Base-by-base conservation (phyloP, 257 asterid species). In the Solanum lycopersicoides region DNA sequence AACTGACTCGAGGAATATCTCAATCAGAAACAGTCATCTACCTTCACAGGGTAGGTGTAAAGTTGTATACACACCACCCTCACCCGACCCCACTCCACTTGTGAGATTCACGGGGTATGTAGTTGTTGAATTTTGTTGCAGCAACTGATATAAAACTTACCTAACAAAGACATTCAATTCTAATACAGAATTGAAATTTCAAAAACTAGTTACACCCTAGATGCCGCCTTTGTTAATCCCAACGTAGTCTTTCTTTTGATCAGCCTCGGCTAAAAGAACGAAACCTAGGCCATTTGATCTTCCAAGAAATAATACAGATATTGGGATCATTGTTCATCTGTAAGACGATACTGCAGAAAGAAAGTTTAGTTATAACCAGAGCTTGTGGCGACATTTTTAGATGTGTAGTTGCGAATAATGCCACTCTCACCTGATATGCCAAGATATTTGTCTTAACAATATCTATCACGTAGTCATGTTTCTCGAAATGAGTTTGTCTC, bases 401-500 rank as follows among this genome's bases (percentile, higher is more conserved):
- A 28, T 4, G 8, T 76, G 85, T 3, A 28, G 65, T 18, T 13
- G 60, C 39, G 69, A 71, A 3, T 69, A 41, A 23, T 20, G 60
- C 39, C 44, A 42, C 50, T 20, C 47, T 42, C 32, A 37, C 84
- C 50, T 73, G 59, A 37, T 39, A 68, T 4, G 71, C 21, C 1
- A 74, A 34, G 28, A 45, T 80, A 28, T 80, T 63, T 39, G 10
- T 47, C 25, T 9, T 12, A 20, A 59, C 69, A 82, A 86, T n/a
- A 47, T 53, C n/a, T 15, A 65, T 53, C 63, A 93, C n/a, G 92
- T 88, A 82, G 90, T 90, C 95, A 91, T 89, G 85, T 89, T 91
- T 90, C 98, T 92, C 14, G 95, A 90, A 32, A 89, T 87, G 50
- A 96, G 93, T 86, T 86, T 93, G 89, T 94, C 98, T 83, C 98